phyloP scores from a whole-genome alignment of 306 rosid species.

The Delonix regia region DNA sequence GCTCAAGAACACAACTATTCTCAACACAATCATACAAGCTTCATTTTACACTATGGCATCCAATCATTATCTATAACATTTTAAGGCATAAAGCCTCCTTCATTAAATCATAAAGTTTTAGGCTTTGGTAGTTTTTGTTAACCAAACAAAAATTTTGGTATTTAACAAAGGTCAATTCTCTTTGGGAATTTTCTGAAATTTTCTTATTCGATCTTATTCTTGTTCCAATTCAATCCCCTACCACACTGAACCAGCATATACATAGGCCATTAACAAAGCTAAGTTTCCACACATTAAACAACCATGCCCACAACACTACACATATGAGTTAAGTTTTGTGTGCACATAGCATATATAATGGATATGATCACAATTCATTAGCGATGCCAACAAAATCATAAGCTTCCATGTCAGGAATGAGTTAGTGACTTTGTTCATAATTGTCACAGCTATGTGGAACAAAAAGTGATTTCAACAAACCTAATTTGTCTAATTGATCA shows the following conservation, averaged over 20 bases:
- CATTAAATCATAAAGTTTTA: no score
- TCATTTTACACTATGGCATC: no score
- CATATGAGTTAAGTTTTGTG: neutral
- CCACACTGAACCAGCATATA: slow-evolving; percentile 15
- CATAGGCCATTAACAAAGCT: slow-evolving; percentile 16
- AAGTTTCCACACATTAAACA: slow-evolving; percentile 9
- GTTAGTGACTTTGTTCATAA: slow-evolving; percentile 58
- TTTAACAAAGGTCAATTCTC: neutral
- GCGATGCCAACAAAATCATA: slow-evolving; percentile 64
- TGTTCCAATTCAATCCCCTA: neutral
- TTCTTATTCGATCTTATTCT: slow-evolving; percentile 22
- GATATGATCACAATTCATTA: slow-evolving; percentile 36
- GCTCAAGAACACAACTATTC: no score
- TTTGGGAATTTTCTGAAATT: neutral
- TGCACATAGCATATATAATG: neutral
- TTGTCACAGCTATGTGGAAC: slow-evolving; percentile 67
- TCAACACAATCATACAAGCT: no score
- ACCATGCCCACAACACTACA: neutral
- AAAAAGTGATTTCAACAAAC: neutral
- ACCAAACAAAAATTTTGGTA: no score
- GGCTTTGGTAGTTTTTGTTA: no score
- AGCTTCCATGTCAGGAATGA: slow-evolving; percentile 62
- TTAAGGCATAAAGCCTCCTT: no score
- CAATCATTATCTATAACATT: no score
- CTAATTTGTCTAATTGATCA: neutral